phyloP scores from a whole-genome alignment of 2,329 filamentous ascomycete species.

The Calonectria hawksworthii region DNA sequence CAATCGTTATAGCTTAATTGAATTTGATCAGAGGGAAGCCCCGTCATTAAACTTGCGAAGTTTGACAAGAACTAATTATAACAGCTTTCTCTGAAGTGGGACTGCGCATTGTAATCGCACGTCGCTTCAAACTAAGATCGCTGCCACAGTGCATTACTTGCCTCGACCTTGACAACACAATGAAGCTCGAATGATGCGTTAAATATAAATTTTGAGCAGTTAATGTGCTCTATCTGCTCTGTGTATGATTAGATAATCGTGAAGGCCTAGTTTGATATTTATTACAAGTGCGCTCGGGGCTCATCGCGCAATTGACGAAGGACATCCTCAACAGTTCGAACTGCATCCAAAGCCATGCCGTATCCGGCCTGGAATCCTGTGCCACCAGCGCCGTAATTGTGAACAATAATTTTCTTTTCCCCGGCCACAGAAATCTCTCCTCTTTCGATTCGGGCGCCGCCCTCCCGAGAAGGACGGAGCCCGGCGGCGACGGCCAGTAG shows the following conservation, averaged over 20 bases:
- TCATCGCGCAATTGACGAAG: constrained; percentile 15
- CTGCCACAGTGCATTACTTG: no score
- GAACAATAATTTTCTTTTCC: constrained; percentile 47
- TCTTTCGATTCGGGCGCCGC: constrained; percentile 60
- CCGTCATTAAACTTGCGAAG: no score
- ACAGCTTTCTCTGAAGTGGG: no score
- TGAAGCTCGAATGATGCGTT: background rate
- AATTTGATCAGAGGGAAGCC: no score
- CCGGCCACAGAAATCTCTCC: constrained; percentile 48
- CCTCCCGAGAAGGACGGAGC: constrained; percentile 54
- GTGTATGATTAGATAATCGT: background rate
- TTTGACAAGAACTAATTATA: no score
- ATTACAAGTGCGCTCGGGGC: constrained; percentile 1
- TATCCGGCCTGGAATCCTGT: constrained; percentile 61
- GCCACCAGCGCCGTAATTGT: constrained; percentile 62
- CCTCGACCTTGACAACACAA: no score
- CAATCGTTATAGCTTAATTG: no score
- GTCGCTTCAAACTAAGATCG: no score
- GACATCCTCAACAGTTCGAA: constrained; percentile 27
- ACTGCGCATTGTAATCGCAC: no score
- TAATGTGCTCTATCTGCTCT: background rate
- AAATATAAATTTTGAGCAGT: background rate
- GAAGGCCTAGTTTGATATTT: background rate
- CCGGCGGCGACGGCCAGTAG: constrained; percentile 52
- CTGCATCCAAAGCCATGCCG: constrained; percentile 55